A percentile compares a stretch with the other conserved stretches of the same genome.
phyloP scores from a whole-genome alignment of 495 filamentous ascomycete species.

The Penicillium simplicissimum region DNA sequence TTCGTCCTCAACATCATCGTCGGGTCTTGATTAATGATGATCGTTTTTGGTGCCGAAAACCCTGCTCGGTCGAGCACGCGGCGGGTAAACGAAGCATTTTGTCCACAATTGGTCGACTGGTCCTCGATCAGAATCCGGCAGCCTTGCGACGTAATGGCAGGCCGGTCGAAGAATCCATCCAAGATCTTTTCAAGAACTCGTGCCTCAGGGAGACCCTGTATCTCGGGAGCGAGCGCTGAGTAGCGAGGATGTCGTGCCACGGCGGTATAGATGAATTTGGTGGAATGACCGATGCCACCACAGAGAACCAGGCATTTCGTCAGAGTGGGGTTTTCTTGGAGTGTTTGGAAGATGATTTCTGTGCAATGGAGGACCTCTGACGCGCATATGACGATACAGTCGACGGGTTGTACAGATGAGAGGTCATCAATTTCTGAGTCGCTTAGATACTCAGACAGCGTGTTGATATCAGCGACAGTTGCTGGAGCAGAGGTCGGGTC shows the following conservation, averaged over 20 bases:
- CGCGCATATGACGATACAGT: slow-evolving; percentile 34
- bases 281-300: slow-evolving; percentile 43
- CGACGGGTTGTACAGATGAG: neutral
- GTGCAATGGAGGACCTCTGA: slow-evolving; percentile 26
- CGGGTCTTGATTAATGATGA: slow-evolving; percentile 40
- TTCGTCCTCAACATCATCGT: slow-evolving; percentile 39
- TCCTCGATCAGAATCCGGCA: slow-evolving; percentile 37
- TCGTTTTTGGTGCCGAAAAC: slow-evolving; percentile 11
- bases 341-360: slow-evolving; percentile 20
- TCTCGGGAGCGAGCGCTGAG: slow-evolving; percentile 13
- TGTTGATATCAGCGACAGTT: slow-evolving; percentile 1
- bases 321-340: slow-evolving; percentile 19
- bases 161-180: slow-evolving; percentile 24
- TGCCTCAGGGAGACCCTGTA: slow-evolving; percentile 33
- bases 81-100: slow-evolving; percentile 31
- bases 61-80: slow-evolving; percentile 29
- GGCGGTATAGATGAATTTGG: slow-evolving; percentile 33
- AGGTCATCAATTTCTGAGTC: neutral
- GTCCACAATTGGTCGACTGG: slow-evolving; percentile 40
- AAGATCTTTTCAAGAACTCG: slow-evolving; percentile 33
- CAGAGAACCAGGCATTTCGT: slow-evolving; percentile 37
- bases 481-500: neutral
- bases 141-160: slow-evolving; percentile 15
- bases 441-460: neutral
- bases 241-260: slow-evolving; percentile 29